Evolutionary conservation across 1,284 basidiomycete genomes (phyloP), one percentile per base, ranked within the genome.

Genomic region (Cutaneotrichosporon cutaneum): DNA sequence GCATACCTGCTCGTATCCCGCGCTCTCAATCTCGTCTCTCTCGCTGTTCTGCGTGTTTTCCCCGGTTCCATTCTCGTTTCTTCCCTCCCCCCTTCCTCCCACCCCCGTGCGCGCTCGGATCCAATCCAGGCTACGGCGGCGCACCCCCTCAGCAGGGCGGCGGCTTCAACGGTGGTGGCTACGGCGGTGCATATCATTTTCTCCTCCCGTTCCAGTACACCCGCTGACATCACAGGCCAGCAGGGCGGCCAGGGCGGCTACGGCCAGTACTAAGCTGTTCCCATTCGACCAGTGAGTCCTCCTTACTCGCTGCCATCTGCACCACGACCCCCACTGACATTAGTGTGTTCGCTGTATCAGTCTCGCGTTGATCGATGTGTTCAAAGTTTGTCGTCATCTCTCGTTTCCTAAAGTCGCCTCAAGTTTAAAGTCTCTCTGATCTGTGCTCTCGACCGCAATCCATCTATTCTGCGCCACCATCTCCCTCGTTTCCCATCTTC

Each of bases 201-300:
- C 48, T 24, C 54, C 27, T 36, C 13, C 22, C 18, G 26, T 27
- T 30, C 21, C 22, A 30, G 21, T 54, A 8, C 26, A 7, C 5
- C 22, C 3, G 61, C 64, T 69, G 51, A 63, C 62, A 60, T 22
- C 26, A 51, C 60, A 60, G 64, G 60, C 61, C 33, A 36, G 44
- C 64, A 68, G 64, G 68, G 68, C 59, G 66, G 63, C 59, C 71
- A 73, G 62, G 72, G 69, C 53, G 67, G 68, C 51, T 72, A 71
- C 68, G 71, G 74, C 63, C 68, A 70, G 60, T 73, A 73, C 70
- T 73, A 72, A 63, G 64, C 59, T 56, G 53, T 44, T 59, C 24
- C 45, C 50, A 53, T 48, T 22, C 35, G 54, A 56, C 54, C 42
- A 56, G 56, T 58, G 26, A 24, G 56, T 58, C 11, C n/a, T n/a